phyloP scores from a whole-genome alignment of 768 basidiomycete species.

The Scleroderma bovista region DNA sequence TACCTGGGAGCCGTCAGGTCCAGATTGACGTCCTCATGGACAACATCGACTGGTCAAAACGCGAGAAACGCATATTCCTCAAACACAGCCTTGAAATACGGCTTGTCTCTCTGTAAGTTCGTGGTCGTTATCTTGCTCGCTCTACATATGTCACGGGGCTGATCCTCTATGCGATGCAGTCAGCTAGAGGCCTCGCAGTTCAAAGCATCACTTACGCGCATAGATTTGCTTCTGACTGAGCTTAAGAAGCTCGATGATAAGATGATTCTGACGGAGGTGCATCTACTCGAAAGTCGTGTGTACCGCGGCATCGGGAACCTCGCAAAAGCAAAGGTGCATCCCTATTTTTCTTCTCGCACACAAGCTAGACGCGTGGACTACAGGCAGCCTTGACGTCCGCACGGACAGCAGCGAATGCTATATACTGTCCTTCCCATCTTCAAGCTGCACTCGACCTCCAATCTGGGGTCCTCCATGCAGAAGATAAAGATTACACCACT shows the following conservation, averaged over 20 bases:
- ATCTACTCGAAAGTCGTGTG: constrained; percentile 87
- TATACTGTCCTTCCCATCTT: constrained; percentile 81
- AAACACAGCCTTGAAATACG: constrained; percentile 92
- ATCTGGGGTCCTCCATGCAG: constrained; percentile 83
- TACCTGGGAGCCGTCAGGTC: constrained; percentile 65
- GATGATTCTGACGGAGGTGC: constrained; percentile 95
- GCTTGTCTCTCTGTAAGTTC: constrained; percentile 70
- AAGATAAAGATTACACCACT: constrained; percentile 97
- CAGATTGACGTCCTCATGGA: constrained; percentile 87
- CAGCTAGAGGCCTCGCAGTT: constrained; percentile 73
- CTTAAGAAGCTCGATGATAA: constrained; percentile 94
- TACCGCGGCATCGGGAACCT: constrained; percentile 88
- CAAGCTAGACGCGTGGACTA: background rate
- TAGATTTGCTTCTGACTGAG: constrained; percentile 86
- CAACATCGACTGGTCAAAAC: constrained; percentile 88
- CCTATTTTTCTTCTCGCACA: background rate
- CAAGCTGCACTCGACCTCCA: constrained; percentile 61
- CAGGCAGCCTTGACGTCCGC: constrained; percentile 87
- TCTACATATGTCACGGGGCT: background rate
- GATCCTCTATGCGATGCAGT: constrained; percentile 29
- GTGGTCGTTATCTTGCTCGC: constrained; percentile 8
- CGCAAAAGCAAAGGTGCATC: constrained; percentile 76
- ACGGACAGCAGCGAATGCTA: constrained; percentile 89
- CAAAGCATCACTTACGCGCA: constrained; percentile 73
- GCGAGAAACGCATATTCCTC: constrained; percentile 91